These are phyloP conservation scores for Colletotrichum truncatum DNA, from an alignment of 2,329 filamentous ascomycete species.

Conservation along the genomic window DNA sequence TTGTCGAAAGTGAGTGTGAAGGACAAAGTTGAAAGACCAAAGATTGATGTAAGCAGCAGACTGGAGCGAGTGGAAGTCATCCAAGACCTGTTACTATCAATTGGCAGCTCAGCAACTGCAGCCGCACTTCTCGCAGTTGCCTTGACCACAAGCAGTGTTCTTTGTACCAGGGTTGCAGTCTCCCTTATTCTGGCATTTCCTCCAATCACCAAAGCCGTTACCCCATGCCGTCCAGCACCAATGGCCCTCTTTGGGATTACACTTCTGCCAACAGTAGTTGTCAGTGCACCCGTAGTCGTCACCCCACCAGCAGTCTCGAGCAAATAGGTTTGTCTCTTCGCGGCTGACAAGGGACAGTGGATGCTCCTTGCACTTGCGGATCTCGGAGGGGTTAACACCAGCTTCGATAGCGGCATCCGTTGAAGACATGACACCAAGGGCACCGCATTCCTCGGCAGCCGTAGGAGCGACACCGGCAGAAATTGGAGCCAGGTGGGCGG, in stretches of 20 bases:
- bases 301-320: not conserved
- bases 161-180: not conserved
- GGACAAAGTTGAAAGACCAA: no score
- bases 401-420: not conserved
- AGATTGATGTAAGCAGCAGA: no score
- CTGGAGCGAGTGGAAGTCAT: no score
- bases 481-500: not conserved
- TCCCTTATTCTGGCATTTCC: not conserved
- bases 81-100: no score
- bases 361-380: not conserved
- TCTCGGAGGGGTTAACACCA: not conserved
- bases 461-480: not conserved
- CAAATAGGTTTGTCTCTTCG: not conserved
- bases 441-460: not conserved
- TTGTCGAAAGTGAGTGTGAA: no score
- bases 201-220: not conserved
- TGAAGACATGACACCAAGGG: slow-evolving; percentile 2
- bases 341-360: not conserved
- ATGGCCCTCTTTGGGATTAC: not conserved
- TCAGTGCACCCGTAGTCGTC: not conserved
- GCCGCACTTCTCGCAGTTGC: not conserved
- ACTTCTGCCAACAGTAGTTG: not conserved
- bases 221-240: slow-evolving; percentile 3
- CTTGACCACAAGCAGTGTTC: not conserved
- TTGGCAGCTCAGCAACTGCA: not conserved